A percentile compares a stretch with the other conserved stretches of the same genome.
Evolutionary conservation across 2,329 filamentous ascomycete genomes (phyloP).

Genomic region (Cladosporium sp.): DNA sequence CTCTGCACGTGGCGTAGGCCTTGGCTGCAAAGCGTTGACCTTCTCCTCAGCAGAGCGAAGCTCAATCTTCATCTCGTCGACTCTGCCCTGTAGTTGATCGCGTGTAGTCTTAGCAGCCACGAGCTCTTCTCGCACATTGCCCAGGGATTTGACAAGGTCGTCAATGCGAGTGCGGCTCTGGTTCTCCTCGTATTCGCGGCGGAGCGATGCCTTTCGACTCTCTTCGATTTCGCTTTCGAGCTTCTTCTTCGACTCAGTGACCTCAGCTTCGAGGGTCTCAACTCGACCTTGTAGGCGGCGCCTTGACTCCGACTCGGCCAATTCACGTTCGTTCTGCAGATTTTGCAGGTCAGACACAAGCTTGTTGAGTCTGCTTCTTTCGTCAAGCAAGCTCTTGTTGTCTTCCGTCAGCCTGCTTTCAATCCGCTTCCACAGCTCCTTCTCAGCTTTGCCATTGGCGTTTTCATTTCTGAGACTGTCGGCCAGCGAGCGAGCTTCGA

Average conservation of each 20-base stretch:
- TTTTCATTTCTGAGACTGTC: slow-evolving; percentile 89
- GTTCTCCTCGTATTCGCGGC: slow-evolving; percentile 85
- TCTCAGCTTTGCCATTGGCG: slow-evolving; percentile 90
- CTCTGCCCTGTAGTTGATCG: slow-evolving; percentile 82
- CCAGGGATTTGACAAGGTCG: slow-evolving; percentile 75
- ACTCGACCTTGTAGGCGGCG: slow-evolving; percentile 74
- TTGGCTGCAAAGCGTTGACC: slow-evolving; percentile 72
- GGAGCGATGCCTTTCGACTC: slow-evolving; percentile 72
- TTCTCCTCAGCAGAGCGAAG: slow-evolving; percentile 86
- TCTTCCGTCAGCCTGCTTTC: slow-evolving; percentile 84
- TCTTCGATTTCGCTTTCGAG: slow-evolving; percentile 80
- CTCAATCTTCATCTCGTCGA: slow-evolving; percentile 85
- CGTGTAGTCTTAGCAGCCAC: slow-evolving; percentile 79
- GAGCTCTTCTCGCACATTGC: slow-evolving; percentile 80
- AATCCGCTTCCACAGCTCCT: slow-evolving; percentile 89
- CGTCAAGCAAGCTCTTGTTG: slow-evolving; percentile 77
- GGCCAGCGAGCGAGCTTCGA: slow-evolving; percentile 74
- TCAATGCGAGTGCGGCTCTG: slow-evolving; percentile 90
- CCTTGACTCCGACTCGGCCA: slow-evolving; percentile 74
- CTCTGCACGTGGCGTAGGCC: slow-evolving; percentile 24
- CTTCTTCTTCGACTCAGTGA: slow-evolving; percentile 75
- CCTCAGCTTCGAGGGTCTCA: slow-evolving; percentile 74
- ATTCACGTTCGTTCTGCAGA: slow-evolving; percentile 85
- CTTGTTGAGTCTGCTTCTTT: slow-evolving; percentile 77
- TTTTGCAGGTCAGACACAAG: slow-evolving; percentile 81